These are phyloP conservation scores for Rhodotorula babjevae DNA, from an alignment of 768 basidiomycete species.

Conservation along the genomic window DNA sequence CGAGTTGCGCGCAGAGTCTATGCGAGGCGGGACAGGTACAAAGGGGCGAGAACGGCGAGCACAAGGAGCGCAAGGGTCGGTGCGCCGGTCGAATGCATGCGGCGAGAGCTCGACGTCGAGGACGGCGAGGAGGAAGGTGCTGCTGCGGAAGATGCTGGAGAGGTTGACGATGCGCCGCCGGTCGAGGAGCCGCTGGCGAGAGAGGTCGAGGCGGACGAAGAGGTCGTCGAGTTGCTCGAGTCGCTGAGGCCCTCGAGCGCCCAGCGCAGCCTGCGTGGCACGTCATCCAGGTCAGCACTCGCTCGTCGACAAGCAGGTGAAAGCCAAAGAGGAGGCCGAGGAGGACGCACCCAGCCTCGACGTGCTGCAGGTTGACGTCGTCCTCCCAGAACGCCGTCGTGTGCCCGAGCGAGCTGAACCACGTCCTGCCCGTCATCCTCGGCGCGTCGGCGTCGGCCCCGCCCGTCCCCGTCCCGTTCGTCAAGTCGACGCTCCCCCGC, in stretches of 20 bases:
- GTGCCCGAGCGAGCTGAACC: constrained; percentile 25
- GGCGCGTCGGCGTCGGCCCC: too few species aligned
- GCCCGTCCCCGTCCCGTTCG: constrained; percentile 22
- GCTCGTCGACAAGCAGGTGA: background rate
- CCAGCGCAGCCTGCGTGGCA: constrained; percentile 11
- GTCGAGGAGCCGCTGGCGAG: background rate
- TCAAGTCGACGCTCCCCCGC: constrained; percentile 20
- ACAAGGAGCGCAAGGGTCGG: too few species aligned
- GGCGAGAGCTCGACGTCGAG: too few species aligned
- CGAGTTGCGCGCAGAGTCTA: too few species aligned
- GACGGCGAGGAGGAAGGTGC: too few species aligned
- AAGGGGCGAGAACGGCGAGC: too few species aligned
- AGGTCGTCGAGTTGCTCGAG: background rate
- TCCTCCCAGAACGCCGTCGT: constrained; percentile 21
- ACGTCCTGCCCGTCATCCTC: constrained; percentile 29
- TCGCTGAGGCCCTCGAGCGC: background rate
- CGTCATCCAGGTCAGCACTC: background rate
- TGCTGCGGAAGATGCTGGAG: too few species aligned
- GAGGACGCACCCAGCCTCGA: constrained; percentile 16
- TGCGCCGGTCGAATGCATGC: too few species aligned
- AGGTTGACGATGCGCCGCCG: background rate
- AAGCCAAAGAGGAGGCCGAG: background rate
- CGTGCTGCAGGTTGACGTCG: background rate
- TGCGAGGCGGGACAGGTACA: too few species aligned
- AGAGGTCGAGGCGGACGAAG: background rate